Evolutionary conservation across 1,284 basidiomycete genomes (phyloP).

Genomic region (Tylopilus sp.): DNA sequence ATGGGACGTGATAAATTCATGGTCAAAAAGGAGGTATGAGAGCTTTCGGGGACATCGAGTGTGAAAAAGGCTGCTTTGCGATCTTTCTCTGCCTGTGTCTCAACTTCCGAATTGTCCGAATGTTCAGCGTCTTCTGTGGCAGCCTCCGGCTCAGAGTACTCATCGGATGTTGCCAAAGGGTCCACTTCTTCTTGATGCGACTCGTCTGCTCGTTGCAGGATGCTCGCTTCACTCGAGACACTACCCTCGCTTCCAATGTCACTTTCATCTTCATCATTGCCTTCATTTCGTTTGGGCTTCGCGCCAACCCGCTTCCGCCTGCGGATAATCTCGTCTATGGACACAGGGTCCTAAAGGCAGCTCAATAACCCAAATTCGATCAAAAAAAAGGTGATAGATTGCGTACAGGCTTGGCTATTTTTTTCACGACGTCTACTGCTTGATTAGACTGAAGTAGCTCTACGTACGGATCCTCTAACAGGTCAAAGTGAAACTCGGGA

Average conservation of each 20-base stretch:
- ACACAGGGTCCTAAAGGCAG: constrained; percentile 65
- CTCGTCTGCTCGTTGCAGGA: constrained; percentile 37
- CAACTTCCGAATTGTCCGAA: constrained; percentile 40
- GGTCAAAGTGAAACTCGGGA: constrained; percentile 81
- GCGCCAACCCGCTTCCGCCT: constrained; percentile 51
- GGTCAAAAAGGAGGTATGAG: constrained; percentile 71
- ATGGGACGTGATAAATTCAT: constrained; percentile 91
- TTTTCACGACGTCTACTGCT: constrained; percentile 57
- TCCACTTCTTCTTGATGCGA: constrained; percentile 40
- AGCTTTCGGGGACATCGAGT: constrained; percentile 49
- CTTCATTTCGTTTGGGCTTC: constrained; percentile 59
- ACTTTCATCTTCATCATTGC: constrained; percentile 37
- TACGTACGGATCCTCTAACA: constrained; percentile 66
- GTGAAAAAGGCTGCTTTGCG: constrained; percentile 88
- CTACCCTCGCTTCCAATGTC: constrained; percentile 39
- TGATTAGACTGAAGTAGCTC: constrained; percentile 47
- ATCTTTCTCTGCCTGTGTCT: constrained; percentile 42
- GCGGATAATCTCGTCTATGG: constrained; percentile 90
- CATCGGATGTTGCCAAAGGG: constrained; percentile 49
- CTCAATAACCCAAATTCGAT: constrained; percentile 13
- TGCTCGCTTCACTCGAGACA: constrained; percentile 35
- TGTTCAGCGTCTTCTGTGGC: constrained; percentile 36
- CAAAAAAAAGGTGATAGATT: background rate
- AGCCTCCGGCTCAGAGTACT: constrained; percentile 14
- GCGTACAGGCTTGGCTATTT: constrained; percentile 64